Base-by-base conservation (phyloP, 2,329 filamentous ascomycete genomes). In the Cercospora beticola region DNA sequence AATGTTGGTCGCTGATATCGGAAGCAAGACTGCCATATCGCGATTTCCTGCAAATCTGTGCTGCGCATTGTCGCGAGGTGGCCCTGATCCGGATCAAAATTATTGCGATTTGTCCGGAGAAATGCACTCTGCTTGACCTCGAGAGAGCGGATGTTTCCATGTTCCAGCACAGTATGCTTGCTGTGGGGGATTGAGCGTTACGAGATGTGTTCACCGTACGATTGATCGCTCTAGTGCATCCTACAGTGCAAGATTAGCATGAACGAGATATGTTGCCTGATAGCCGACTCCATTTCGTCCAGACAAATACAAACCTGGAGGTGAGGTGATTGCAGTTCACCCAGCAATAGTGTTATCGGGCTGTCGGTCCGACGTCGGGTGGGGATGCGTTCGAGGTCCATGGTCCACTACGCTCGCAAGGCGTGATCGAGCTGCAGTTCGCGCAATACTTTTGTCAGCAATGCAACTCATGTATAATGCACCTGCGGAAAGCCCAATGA, bases 361-460 rank as follows among this genome's bases (percentile, higher is more conserved):
- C 30, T 16, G 56, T 63, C 59, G 67, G 63, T 57, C 62, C 67
- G 63, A 63, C 67, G 18, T 65, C 66, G 62, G 64, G 58, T 71
- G 28, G 36, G 52, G n/a, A 68, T 66, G 43, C 70, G 21, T 21
- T 60, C 28, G 56, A 52, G 49, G 28, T 54, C 49, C 56, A 28
- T 62, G 43, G 58, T 65, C 64, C 64, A 66, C 64, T 33, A 61
- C 56, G 59, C 26, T 60, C 31, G n/a, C 33, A 71, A 70, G 70
- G 68, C 66, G 70, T 70, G 68, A 71, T 70, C 56, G 62, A 54
- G 33, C 14, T 60, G 66, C 66, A 67, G 64, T 54, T 71, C 49
- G 65, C 70, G 64, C 65, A 65, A 70, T 71, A 21, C 36, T 46
- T 36, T 31, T 62, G 23, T 60, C 30, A 66, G 54, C 59, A 64